Evolutionary conservation across 2,329 filamentous ascomycete genomes (phyloP).

Genomic region (Leptosphaerulina australis): DNA sequence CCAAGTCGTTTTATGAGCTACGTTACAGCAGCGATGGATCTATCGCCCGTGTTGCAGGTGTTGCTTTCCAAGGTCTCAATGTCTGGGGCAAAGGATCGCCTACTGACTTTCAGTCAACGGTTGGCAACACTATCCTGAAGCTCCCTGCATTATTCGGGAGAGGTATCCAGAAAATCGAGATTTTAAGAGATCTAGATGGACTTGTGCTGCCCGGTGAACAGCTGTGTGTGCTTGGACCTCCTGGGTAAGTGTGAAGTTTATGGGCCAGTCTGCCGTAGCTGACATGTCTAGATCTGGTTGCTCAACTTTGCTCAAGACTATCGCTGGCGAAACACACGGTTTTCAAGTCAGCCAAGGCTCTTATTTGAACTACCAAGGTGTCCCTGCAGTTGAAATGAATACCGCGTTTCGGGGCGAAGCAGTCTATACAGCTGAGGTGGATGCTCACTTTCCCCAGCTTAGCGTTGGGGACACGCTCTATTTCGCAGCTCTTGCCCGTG

Average conservation of each 20-base stretch:
- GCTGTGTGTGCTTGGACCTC: conserved; percentile 73
- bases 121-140: conserved; percentile 64
- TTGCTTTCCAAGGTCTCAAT: conserved; percentile 68
- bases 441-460: conserved; percentile 77
- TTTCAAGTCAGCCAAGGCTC: conserved; percentile 72
- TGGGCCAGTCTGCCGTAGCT: background rate
- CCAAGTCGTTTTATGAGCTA: conserved; percentile 54
- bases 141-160: conserved; percentile 61
- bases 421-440: conserved; percentile 83
- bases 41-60: conserved; percentile 61
- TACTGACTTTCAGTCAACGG: conserved; percentile 70
- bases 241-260: conserved; percentile 44
- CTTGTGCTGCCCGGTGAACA: conserved; percentile 72
- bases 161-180: conserved; percentile 64
- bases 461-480: conserved; percentile 77
- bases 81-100: conserved; percentile 70
- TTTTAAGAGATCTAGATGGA: conserved; percentile 69
- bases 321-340: conserved; percentile 80
- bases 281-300: conserved; percentile 61
- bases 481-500: conserved; percentile 68
- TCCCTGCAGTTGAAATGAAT: conserved; percentile 74
- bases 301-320: conserved; percentile 80
- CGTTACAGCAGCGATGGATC: conserved; percentile 55
- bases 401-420: conserved; percentile 77
- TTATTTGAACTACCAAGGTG: conserved; percentile 80